These are phyloP conservation scores for Nicotiana benthamiana DNA, from an alignment of 257 asterid species.

Conservation along the genomic window DNA sequence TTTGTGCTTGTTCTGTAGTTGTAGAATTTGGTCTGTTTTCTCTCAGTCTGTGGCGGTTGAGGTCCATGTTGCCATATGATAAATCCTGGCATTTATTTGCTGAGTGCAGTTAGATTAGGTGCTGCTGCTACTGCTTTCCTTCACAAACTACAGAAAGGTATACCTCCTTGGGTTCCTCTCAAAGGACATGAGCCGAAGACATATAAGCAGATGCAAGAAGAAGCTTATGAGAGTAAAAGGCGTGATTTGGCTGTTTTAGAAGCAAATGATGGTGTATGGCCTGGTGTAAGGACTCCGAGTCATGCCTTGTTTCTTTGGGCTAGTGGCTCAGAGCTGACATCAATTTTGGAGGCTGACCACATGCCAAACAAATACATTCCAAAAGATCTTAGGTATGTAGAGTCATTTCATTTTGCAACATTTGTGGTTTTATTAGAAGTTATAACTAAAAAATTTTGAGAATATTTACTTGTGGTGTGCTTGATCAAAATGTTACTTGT, in stretches of 20 bases:
- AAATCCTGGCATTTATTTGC: conserved; percentile 2
- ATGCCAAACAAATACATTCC: conserved; percentile 95
- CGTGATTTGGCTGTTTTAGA: conserved; percentile 86
- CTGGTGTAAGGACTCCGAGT: conserved; percentile 84
- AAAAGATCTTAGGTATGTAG: conserved; percentile 64
- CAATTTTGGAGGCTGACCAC: conserved; percentile 85
- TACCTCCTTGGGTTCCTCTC: conserved; percentile 97
- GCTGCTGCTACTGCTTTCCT: conserved; percentile 86
- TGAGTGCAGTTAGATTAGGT: conserved; percentile 71
- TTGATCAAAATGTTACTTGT: neutral
- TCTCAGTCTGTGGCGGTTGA: neutral
- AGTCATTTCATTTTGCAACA: neutral
- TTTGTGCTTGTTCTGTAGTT: neutral
- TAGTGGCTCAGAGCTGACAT: conserved; percentile 85
- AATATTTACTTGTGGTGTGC: neutral
- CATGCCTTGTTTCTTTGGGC: conserved; percentile 98
- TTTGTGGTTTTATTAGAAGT: neutral
- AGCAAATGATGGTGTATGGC: conserved; percentile 93
- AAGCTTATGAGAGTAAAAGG: conserved; percentile 76
- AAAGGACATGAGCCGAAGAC: conserved; percentile 85
- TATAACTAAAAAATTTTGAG: neutral
- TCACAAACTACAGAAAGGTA: conserved; percentile 88
- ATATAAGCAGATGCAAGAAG: conserved; percentile 82
- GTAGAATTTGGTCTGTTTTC: neutral
- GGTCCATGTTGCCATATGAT: neutral